Evolutionary conservation across 2,329 filamentous ascomycete species (phyloP).

Genomic region (Calonectria pteridis): DNA sequence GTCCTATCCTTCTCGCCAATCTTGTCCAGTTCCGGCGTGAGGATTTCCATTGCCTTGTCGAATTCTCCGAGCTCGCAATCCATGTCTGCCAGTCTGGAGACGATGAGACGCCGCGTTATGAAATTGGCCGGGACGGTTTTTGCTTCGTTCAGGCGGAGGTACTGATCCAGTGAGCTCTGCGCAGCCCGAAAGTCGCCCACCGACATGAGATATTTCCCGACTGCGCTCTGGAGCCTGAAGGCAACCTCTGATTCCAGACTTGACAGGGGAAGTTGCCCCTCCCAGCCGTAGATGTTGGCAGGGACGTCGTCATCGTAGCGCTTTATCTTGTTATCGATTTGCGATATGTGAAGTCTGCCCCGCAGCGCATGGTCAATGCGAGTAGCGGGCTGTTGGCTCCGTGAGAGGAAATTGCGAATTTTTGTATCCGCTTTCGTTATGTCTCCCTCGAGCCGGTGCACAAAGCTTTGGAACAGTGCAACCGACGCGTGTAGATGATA

Average conservation of each 20-base stretch:
- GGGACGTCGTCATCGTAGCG: constrained; percentile 47
- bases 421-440: constrained; percentile 42
- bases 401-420: constrained; percentile 42
- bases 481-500: constrained; percentile 50
- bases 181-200: constrained; percentile 49
- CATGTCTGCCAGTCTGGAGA: constrained; percentile 45
- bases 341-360: constrained; percentile 50
- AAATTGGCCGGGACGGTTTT: constrained; percentile 42
- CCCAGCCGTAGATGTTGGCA: constrained; percentile 48
- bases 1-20: constrained; percentile 28
- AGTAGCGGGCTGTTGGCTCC: constrained; percentile 28
- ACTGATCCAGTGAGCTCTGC: constrained; percentile 47
- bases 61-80: constrained; percentile 47
- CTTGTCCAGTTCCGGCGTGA: constrained; percentile 39
- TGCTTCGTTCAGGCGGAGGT: constrained; percentile 41
- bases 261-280: constrained; percentile 45
- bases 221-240: constrained; percentile 47
- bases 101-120: constrained; percentile 40
- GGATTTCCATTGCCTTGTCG: constrained; percentile 34
- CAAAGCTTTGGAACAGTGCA: constrained; percentile 47
- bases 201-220: constrained; percentile 49
- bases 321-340: constrained; percentile 51
- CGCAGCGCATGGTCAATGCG: constrained; percentile 46
- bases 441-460: constrained; percentile 44
- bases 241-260: constrained; percentile 50